phyloP scores from a whole-genome alignment of 441 rosid genomes.

The Euphorbia celastroides region DNA sequence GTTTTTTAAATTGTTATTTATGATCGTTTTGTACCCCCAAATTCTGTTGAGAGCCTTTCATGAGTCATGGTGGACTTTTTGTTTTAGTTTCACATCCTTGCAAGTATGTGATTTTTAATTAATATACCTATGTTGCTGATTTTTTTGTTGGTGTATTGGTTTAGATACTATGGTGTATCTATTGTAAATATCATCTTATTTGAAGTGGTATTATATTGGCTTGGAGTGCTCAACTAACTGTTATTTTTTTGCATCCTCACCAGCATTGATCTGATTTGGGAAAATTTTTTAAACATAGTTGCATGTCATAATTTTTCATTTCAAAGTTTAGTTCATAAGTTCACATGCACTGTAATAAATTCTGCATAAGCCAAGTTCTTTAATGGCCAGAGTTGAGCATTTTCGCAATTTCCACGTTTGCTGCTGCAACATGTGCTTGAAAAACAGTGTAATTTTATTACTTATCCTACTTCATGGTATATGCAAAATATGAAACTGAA shows the following conservation, averaged over 20 bases:
- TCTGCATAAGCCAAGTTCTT: background rate
- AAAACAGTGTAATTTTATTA: background rate
- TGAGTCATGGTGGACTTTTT: too few species aligned
- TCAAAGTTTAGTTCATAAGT: background rate
- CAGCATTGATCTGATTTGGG: background rate
- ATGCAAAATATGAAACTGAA: background rate
- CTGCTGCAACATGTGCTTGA: background rate
- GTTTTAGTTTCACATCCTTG: background rate
- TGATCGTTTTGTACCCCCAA: background rate
- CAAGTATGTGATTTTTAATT: background rate
- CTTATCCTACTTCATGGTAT: background rate
- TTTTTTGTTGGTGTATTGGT: background rate
- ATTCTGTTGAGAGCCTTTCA: conserved; percentile 9
- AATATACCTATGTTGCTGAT: background rate
- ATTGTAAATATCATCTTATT: background rate
- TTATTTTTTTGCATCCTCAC: too few species aligned
- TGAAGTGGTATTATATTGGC: background rate
- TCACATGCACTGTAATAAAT: background rate
- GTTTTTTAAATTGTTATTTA: background rate
- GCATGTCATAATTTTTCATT: background rate
- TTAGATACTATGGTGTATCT: background rate
- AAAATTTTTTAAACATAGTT: too few species aligned
- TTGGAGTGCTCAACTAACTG: background rate
- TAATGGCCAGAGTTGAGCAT: background rate
- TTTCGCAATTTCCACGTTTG: background rate